phyloP scores from a whole-genome alignment of 2,329 filamentous ascomycete genomes.

The Helicocarpus griseus region DNA sequence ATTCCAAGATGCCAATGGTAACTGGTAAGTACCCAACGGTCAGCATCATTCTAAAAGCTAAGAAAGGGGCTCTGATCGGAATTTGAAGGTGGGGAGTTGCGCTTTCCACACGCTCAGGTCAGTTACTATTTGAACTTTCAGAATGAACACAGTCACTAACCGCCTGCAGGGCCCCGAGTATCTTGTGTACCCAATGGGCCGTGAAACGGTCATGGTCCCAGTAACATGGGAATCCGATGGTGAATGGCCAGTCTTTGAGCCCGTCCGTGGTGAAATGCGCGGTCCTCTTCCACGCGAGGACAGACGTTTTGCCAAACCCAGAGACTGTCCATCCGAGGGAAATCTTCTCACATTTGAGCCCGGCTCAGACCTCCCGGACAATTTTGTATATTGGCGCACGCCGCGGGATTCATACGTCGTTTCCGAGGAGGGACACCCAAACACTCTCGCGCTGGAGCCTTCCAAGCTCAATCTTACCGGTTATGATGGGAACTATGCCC shows the following conservation, averaged over 20 bases:
- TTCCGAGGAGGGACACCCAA: conserved; percentile 32
- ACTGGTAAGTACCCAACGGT: conserved; percentile 27
- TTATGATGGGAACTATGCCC: background rate
- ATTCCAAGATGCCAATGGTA: conserved; percentile 41
- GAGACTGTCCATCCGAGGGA: conserved; percentile 33
- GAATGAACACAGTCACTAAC: too few relatives aligned
- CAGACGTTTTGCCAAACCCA: conserved; percentile 28
- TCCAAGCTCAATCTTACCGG: conserved; percentile 35
- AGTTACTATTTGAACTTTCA: too few relatives aligned
- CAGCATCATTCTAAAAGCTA: background rate
- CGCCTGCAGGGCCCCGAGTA: conserved; percentile 18
- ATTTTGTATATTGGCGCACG: conserved; percentile 48
- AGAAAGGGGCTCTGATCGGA: background rate
- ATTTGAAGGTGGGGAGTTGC: conserved; percentile 38
- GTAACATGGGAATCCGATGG: conserved; percentile 41
- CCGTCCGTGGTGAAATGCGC: conserved; percentile 36
- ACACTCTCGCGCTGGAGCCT: conserved; percentile 38
- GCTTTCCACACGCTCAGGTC: conserved; percentile 38
- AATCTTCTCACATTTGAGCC: conserved; percentile 39
- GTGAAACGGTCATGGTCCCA: conserved; percentile 43
- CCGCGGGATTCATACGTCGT: conserved; percentile 38
- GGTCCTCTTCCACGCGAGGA: conserved; percentile 31
- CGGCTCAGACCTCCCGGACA: conserved; percentile 36
- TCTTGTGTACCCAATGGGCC: conserved; percentile 43
- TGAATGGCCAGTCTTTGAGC: conserved; percentile 40